Evolutionary conservation across 2,329 filamentous ascomycete genomes (phyloP), one percentile per base, ranked within the genome.

Genomic region (Emergomyces africanus): DNA sequence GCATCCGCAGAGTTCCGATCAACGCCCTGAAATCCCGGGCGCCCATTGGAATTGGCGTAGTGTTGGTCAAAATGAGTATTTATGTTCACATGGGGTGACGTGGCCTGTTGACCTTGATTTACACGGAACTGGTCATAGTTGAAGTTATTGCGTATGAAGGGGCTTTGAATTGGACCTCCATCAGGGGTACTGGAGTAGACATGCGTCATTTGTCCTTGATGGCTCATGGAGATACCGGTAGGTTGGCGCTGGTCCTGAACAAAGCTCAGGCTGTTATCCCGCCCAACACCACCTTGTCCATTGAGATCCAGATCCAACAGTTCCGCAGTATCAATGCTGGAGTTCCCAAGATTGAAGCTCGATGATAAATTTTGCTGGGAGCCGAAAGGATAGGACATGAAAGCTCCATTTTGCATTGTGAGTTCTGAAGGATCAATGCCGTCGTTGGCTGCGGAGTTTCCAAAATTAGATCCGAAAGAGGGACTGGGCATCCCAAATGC

Each of bases 171-270:
- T 5, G 92, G 90, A 57, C 90, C 87, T 57, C 90, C 90, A 62
- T 97, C 92, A 3, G 92, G 91, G 1, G 91, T 96, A 71, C 89
- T 89, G 23, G 92, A 96, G 73, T 88, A 97, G 62, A 89, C 84
- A 68, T 88, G 72, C 15, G 72, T 87, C 69, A 90, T 84, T 60
- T 87, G 85, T 54, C 81, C 77, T 61, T 85, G 83, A 64, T 88
- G 85, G 66, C 86, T 81, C 61, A 84, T 81, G 42, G 87, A 72
- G 39, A 79, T 74, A 28, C 72, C 73, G 46, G 78, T 74, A 60
- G 77, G 69, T 61, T 78, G 79, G 56, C 75, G 79, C 60, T 86
- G 84, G 60, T 87, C 75, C 57, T 72, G 70, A 28, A 75, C 67
- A 59, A 70, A 72, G 57, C 72, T 73, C 64, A 72, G 67, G 58